Base-by-base conservation (phyloP, 495 filamentous ascomycete genomes). In the Xylaria sp. region DNA sequence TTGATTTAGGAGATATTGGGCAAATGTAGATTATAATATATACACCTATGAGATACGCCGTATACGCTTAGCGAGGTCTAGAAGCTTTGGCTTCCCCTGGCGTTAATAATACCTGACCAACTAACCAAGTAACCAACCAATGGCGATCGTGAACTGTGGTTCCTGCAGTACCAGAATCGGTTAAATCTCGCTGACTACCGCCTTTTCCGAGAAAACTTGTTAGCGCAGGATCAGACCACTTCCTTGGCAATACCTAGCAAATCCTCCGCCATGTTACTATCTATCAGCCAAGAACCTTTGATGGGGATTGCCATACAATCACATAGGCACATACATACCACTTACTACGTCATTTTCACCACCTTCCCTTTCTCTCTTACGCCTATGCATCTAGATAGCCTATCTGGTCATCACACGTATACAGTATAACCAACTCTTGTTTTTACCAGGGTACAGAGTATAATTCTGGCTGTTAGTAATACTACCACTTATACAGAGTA, bases 111-210 rank as follows among this genome's bases (percentile, higher is more conserved):
- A 37, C 3, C 35, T 37, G 4, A 37, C 35, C 35, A 37, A 37
- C 8, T 37, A 12, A 31, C 50, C 50, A 55, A 55, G 9, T 12
- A 55, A 24, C 50, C 50, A 55, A 14, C 50, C 50, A 55, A 55
- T 55, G 29, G 24, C 48, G 48, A 52, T 52, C n/a, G n/a, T 52
- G 48, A 52, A n/a, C n/a, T n/a, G 48, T 24, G n/a, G 48, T 52
- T 52, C 50, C 50, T 48, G 21, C 5, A 8, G 6, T 55, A 55
- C 24, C 24, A 55, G 24, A 26, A 24, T 55, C 50, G 50, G 50
- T 55, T 55, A 31, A 55, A 55, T 31, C 50, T 53, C 50, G 50
- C n/a, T n/a, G n/a, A n/a, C 24, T 55, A 55, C 50, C 24, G 14
- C 2, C 24, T 55, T 31, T 19, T 55, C n/a, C 11, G 50, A 26